phyloP scores from a whole-genome alignment of 2,329 filamentous ascomycete genomes.

The Pestalotiopsis sp. region DNA sequence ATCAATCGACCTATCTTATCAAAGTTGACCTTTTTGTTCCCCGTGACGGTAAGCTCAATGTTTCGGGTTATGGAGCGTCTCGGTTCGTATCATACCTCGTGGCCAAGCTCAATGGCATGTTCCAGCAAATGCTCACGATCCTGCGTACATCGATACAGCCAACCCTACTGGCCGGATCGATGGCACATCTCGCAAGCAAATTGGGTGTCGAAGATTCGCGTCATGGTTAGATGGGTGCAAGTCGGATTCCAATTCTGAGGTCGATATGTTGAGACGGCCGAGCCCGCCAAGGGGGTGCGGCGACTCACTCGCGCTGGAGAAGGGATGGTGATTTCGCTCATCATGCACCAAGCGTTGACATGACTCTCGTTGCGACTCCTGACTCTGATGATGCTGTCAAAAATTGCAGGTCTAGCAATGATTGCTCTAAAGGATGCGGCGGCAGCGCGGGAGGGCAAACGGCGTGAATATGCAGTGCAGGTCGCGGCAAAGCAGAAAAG shows the following conservation, averaged over 20 bases:
- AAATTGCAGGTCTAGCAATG: not conserved
- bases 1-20: slow-evolving; percentile 37
- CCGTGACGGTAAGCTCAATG: not conserved
- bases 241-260: slow-evolving; percentile 20
- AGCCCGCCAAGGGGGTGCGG: not conserved
- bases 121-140: slow-evolving; percentile 40
- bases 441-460: not conserved
- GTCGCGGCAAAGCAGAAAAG: not conserved
- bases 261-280: slow-evolving; percentile 12
- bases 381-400: not conserved
- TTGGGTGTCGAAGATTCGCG: slow-evolving; percentile 59
- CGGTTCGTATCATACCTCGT: slow-evolving; percentile 20
- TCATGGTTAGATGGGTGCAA: slow-evolving; percentile 72
- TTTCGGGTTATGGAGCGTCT: not conserved
- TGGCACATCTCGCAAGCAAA: slow-evolving; percentile 61
- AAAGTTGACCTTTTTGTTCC: slow-evolving; percentile 21
- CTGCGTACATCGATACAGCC: slow-evolving; percentile 67
- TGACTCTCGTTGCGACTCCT: not conserved
- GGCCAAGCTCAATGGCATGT: slow-evolving; percentile 32
- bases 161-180: slow-evolving; percentile 60
- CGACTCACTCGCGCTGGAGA: not conserved
- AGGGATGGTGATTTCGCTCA: not conserved
- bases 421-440: not conserved
- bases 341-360: not conserved
- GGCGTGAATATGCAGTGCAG: not conserved